Conservation (phyloP, 2,329 filamentous ascomycete genomes). For the Colletotrichum sansevieriae region DNA sequence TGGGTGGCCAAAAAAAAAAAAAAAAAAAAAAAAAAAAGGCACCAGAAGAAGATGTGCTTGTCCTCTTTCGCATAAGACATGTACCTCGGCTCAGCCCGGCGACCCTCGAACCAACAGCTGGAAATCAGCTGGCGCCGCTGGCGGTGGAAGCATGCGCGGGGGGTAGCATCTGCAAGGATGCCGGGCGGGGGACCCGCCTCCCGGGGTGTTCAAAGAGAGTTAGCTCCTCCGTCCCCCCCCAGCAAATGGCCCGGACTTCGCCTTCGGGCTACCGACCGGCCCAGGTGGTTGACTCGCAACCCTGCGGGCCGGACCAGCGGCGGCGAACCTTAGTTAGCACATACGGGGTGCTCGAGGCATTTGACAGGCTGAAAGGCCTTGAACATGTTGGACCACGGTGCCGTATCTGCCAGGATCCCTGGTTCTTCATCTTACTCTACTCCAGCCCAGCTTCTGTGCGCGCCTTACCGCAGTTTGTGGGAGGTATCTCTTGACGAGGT, state of each 20-base stretch:
- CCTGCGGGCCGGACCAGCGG: constrained; percentile 16
- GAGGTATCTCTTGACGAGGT: constrained; percentile 5
- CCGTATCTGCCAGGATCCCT: constrained; percentile 16
- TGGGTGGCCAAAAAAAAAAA: background rate
- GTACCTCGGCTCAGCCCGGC: background rate
- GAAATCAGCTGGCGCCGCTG: background rate
- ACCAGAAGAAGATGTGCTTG: background rate
- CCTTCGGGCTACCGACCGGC: constrained; percentile 10
- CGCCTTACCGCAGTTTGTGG: background rate
- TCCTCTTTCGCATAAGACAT: background rate
- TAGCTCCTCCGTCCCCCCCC: constrained; percentile 7
- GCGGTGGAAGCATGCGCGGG: constrained; percentile 4
- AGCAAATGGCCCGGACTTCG: background rate
- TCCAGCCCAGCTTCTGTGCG: background rate
- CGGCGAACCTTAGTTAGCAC: constrained; percentile 20
- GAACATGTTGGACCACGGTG: background rate
- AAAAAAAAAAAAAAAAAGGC: too few species aligned
- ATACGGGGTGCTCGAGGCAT: constrained; percentile 1
- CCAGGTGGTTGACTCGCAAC: constrained; percentile 24
- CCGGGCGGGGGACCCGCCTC: constrained; percentile 11
- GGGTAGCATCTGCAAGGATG: constrained; percentile 19
- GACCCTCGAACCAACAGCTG: background rate
- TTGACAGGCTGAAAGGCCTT: constrained; percentile 4
- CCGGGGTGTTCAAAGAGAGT: constrained; percentile 3
- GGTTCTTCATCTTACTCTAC: constrained; percentile 18